Evolutionary conservation across 306 rosid genomes (phyloP).

Genomic region (Begonia loranthoides): DNA sequence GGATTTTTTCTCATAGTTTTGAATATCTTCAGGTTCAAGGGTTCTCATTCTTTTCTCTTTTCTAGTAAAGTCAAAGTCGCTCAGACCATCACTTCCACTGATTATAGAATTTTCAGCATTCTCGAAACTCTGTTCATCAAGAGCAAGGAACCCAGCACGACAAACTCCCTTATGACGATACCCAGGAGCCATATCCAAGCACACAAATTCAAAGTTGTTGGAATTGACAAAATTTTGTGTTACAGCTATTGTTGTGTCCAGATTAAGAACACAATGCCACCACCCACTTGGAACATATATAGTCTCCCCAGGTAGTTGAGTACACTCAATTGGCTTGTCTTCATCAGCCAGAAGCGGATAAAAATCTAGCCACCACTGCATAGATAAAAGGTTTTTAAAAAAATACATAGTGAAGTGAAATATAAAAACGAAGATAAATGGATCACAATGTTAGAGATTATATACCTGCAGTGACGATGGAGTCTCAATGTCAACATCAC

Average conservation of each 20-base stretch:
- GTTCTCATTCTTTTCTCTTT: constrained; percentile 59
- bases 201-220: constrained; percentile 80
- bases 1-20: constrained; percentile 14
- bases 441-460: constrained; percentile 10
- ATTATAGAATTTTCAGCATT: constrained; percentile 23
- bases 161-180: constrained; percentile 93
- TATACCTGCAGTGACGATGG: constrained; percentile 90
- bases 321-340: constrained; percentile 95
- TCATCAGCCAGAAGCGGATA: constrained; percentile 98
- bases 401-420: constrained; percentile 5
- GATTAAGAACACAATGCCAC: constrained; percentile 97
- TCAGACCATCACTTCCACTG: constrained; percentile 15
- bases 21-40: constrained; percentile 34
- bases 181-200: constrained; percentile 99
- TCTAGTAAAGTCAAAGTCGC: constrained; percentile 37
- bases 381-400: constrained; percentile 11
- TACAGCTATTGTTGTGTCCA: constrained; percentile 87
- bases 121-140: constrained; percentile 46
- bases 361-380: constrained; percentile 96
- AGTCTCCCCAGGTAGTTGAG: constrained; percentile 95
- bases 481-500: constrained; percentile 74
- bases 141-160: constrained; percentile 89
- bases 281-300: constrained; percentile 97
- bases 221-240: constrained; percentile 88
- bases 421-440: constrained; percentile 8